These are phyloP conservation scores for Yamadazyma trypodendri DNA, from an alignment of 1,139 yeast species.

Conservation along the genomic window DNA sequence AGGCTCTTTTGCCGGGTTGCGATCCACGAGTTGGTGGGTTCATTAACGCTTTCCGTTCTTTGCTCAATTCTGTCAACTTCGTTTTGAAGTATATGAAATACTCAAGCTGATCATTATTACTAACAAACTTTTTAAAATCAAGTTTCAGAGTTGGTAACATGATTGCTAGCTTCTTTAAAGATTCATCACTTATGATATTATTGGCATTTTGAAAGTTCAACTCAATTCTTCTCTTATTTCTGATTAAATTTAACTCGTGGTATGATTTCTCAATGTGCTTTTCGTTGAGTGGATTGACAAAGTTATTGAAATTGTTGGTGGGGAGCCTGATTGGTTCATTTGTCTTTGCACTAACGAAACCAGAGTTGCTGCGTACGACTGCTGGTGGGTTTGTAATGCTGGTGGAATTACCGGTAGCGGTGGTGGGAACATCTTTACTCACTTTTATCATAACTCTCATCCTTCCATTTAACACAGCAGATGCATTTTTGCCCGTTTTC, in stretches of 20 bases:
- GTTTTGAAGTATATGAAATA: constrained; percentile 50
- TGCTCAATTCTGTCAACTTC: constrained; percentile 35
- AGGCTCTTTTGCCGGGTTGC: background rate
- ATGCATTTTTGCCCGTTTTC: constrained; percentile 54
- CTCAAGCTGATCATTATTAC: constrained; percentile 38
- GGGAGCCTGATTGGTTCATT: constrained; percentile 18
- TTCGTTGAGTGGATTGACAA: constrained; percentile 15
- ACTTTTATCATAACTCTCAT: constrained; percentile 42
- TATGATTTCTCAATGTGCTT: constrained; percentile 39
- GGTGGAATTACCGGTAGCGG: background rate
- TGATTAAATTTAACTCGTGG: constrained; percentile 42
- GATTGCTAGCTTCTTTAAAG: constrained; percentile 55
- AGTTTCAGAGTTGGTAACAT: constrained; percentile 52
- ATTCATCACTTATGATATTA: constrained; percentile 46
- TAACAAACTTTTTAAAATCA: constrained; percentile 48
- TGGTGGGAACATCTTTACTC: constrained; percentile 10
- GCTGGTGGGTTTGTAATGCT: background rate
- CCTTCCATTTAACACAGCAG: constrained; percentile 42
- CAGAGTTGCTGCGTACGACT: constrained; percentile 1
- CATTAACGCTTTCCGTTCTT: constrained; percentile 6
- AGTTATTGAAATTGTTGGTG: constrained; percentile 14
- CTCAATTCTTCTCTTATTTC: constrained; percentile 45
- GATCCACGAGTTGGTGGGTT: background rate
- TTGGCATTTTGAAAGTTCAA: constrained; percentile 37
- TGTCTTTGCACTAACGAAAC: constrained; percentile 18